A percentile compares a stretch with the other conserved stretches of the same genome.
phyloP scores from a whole-genome alignment of 176 grass and related monocot genomes.

The Oryza glaberrima region DNA sequence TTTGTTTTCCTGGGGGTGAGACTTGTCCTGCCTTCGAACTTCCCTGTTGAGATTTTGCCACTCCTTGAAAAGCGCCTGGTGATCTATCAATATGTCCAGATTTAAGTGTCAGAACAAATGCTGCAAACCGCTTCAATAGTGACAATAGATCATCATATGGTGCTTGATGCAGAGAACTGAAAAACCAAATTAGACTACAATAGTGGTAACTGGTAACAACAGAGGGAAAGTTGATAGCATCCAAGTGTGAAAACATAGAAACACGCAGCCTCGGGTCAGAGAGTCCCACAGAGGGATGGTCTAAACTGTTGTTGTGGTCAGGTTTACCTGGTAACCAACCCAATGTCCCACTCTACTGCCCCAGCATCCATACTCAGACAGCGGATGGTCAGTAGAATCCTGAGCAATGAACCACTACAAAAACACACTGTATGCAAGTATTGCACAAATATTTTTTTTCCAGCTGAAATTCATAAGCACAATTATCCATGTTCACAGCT shows the following conservation, averaged over 20 bases:
- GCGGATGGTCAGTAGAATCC: slow-evolving; percentile 1
- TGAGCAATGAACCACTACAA: slow-evolving; percentile 18
- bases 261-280: not conserved
- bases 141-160: slow-evolving; percentile 8
- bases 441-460: slow-evolving; percentile 6
- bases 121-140: slow-evolving; percentile 11
- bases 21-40: slow-evolving; percentile 44
- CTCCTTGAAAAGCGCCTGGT: slow-evolving; percentile 44
- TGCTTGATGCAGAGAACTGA: slow-evolving; percentile 15
- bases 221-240: not conserved
- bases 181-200: not conserved
- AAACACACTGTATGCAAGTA: slow-evolving; percentile 26
- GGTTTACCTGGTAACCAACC: slow-evolving; percentile 32
- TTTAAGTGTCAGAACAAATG: slow-evolving; percentile 19
- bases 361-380: slow-evolving; percentile 19
- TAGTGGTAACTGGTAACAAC: not conserved
- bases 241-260: slow-evolving; percentile 18
- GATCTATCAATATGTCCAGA: slow-evolving; percentile 41
- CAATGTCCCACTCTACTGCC: not conserved
- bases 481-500: slow-evolving; percentile 21
- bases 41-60: slow-evolving; percentile 48
- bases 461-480: slow-evolving; percentile 18
- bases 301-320: slow-evolving; percentile 24
- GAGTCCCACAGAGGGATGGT: not conserved
- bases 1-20: slow-evolving; percentile 39